Base-by-base conservation (phyloP, 495 filamentous ascomycete species). In the Neurospora sp. region DNA sequence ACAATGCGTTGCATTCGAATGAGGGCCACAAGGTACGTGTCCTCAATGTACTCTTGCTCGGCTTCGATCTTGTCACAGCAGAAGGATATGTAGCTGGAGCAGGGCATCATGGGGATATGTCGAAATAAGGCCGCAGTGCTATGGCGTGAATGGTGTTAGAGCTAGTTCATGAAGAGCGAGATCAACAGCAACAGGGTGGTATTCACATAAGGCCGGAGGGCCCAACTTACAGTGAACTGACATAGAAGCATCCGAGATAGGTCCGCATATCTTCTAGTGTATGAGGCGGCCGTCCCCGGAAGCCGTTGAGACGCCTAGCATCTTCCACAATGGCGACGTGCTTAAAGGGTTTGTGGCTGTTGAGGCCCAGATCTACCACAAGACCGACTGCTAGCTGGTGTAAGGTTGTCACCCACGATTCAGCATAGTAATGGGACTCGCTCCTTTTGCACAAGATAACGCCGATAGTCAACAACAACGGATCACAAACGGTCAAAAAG, bases 191-290 rank as follows among this genome's bases (percentile, higher is more conserved):
- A 18, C n/a, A 35, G 3, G 12, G 27, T 1, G 54, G 6, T 66
- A n/a, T 16, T 37, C 23, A 41, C 27, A 37, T 18, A 39, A 71
- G 5, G 14, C 27, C 14, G 72, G 7, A 1, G 16, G 12, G 18
- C 6, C 6, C 48, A 59, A 70, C 74, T 70, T 41, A 80, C 77
- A 73, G 37, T 4, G 78, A 79, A 18, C 73, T 66, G 31, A 75
- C 14, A 37, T 76, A 76, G 20, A 72, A 79, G 70, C 70, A 74
- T 5, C 76, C 79, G 20, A 79, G 72, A 27, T 77, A 69, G 18
- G 76, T 70, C 23, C 79, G 74, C 70, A 76, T 76, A 31, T 80
- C 78, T 12, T 79, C 74, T 0, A 74, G 69, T 20, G 74, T 74
- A 46, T 74, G 73, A 16, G 74, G 59, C 2, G 46, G 10, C 44